Evolutionary conservation across 257 asterid genomes (phyloP).

Genomic region (Thymus quinquecostatus): DNA sequence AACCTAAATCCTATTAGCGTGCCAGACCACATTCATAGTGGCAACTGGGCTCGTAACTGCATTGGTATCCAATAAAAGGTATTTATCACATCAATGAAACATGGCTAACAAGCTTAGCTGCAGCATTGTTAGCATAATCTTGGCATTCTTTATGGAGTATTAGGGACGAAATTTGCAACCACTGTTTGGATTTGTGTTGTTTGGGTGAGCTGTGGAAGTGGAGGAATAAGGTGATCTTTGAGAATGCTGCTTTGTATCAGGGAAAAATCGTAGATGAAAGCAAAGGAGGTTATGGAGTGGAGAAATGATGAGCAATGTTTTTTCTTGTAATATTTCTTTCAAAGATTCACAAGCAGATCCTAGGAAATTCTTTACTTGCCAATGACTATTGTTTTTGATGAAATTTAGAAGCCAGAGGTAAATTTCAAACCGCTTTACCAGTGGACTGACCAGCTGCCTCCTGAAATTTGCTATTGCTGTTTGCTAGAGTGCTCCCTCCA

Average conservation of each 20-base stretch:
- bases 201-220: too few relatives aligned
- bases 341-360: too few relatives aligned
- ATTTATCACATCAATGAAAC: neutral
- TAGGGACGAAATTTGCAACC: too few relatives aligned
- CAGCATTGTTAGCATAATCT: neutral
- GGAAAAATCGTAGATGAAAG: neutral
- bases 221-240: too few relatives aligned
- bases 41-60: neutral
- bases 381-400: neutral
- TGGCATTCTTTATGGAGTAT: too few relatives aligned
- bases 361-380: too few relatives aligned
- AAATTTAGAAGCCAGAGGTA: slow-evolving; percentile 16
- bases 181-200: too few relatives aligned
- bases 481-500: slow-evolving; percentile 48
- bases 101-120: slow-evolving; percentile 4
- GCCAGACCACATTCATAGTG: neutral
- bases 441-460: slow-evolving; percentile 47
- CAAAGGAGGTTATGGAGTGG: too few relatives aligned
- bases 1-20: neutral
- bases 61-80: neutral
- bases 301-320: too few relatives aligned
- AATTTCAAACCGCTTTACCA: slow-evolving; percentile 53
- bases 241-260: neutral
- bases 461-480: slow-evolving; percentile 37
- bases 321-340: too few relatives aligned